Evolutionary conservation across 2,329 filamentous ascomycete genomes (phyloP), one percentile per base, ranked within the genome.

Genomic region (Ciborinia camelliae): DNA sequence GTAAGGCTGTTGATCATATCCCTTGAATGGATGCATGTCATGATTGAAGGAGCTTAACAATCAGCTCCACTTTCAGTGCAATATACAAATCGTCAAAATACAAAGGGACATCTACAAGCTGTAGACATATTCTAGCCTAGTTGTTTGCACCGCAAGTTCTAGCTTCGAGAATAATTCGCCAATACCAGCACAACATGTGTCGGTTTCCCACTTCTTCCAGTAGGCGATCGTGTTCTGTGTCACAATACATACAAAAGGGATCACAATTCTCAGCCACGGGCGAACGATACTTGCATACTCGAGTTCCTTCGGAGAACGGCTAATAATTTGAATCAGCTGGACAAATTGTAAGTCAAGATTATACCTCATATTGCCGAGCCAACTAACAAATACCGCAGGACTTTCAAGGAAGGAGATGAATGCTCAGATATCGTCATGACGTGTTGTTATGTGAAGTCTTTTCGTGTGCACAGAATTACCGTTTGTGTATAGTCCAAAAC

Each of bases 1-100:
- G 73, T 20, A 76, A 76, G 50, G 63, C 63, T 18, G 58, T 74
- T 48, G 69, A 73, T 63, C 68, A 69, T n/a, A 45, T 23, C 2
- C 23, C 62, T 32, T 63, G 32, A 63, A 30, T 26, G 28, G 9
- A n/a, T 9, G 9, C 26, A 45, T 57, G 26, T 8, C 10, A 57
- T 32, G 1, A 10, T 20, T 14, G 12, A 20, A 47, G 14, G 28
- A 18, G 4, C 8, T n/a, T 58, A 15, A 28, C 41, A 23, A 45
- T 26, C 30, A 32, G 8, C n/a, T 14, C 6, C 20, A 14, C 6
- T 41, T 47, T n/a, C 15, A 10, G 28, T 35, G 20, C 2, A 8
- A 47, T 58, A 1, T 28, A 28, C 20, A 1, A 20, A 14, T 54
- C 23, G 35, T 37, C 4, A 15, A 47, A 32, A 23, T 28, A 26